Percentiles rank a stretch among this genome's conserved stretches.
These are phyloP conservation scores for Termitomyces sp. DNA, from an alignment of 768 basidiomycete genomes.

Conservation along the genomic window DNA sequence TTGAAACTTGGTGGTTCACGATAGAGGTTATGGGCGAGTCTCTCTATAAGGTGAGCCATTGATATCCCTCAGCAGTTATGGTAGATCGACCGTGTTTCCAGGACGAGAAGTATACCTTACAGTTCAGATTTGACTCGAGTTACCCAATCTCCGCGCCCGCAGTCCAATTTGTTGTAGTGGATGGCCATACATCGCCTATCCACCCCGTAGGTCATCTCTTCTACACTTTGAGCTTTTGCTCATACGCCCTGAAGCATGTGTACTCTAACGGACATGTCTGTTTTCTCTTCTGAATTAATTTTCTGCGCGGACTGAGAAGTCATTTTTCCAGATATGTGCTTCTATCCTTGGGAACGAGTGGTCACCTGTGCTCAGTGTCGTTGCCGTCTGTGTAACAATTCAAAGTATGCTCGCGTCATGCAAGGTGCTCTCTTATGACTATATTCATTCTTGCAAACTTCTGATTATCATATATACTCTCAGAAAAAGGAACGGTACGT, in stretches of 20 bases:
- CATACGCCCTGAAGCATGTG: constrained; percentile 50
- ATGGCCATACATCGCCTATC: constrained; percentile 58
- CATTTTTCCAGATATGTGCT: constrained; percentile 64
- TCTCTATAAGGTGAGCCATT: constrained; percentile 53
- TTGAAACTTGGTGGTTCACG: constrained; percentile 70
- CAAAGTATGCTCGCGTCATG: constrained; percentile 93
- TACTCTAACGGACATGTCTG: constrained; percentile 85
- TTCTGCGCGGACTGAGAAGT: neutral
- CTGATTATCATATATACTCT: neutral
- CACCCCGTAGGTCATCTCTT: constrained; percentile 58
- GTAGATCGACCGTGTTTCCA: constrained; percentile 19
- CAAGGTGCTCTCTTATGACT: constrained; percentile 48
- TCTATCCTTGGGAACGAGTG: constrained; percentile 87
- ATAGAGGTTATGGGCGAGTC: constrained; percentile 85
- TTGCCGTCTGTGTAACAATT: constrained; percentile 76
- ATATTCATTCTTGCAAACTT: neutral
- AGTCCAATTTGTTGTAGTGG: constrained; percentile 75
- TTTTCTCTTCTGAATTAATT: neutral
- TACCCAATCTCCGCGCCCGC: constrained; percentile 88
- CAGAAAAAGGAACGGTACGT: constrained; percentile 57
- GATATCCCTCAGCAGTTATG: neutral
- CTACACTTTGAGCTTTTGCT: constrained; percentile 5
- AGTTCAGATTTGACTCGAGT: constrained; percentile 74
- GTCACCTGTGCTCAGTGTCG: constrained; percentile 84
- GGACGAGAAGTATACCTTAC: constrained; percentile 73